Evolutionary conservation across 192 early-diverging fungal genomes (phyloP).

Genomic region (Phlyctochytrium bullatum): DNA sequence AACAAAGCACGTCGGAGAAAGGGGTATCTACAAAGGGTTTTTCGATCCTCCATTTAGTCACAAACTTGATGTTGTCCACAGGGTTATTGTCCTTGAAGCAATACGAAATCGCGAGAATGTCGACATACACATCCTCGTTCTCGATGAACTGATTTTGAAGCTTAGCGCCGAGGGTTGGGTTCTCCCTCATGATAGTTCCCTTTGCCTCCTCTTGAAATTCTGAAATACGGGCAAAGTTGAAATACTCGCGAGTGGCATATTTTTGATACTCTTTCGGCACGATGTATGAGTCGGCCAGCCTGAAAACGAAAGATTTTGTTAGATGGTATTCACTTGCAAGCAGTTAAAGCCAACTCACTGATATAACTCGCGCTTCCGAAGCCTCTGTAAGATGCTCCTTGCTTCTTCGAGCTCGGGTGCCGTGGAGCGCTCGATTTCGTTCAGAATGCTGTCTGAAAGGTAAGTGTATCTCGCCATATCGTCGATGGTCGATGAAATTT

Average conservation of each 20-base stretch:
- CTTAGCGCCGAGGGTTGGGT: slow-evolving; percentile 18
- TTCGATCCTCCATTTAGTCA: slow-evolving; percentile 60
- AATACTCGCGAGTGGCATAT: background rate
- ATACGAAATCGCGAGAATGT: slow-evolving; percentile 72
- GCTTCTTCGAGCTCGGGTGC: slow-evolving; percentile 58
- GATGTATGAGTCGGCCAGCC: slow-evolving; percentile 3
- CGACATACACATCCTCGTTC: slow-evolving; percentile 73
- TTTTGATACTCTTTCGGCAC: background rate
- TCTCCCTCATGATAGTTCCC: no score
- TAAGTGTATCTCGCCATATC: slow-evolving; percentile 65
- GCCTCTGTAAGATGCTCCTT: slow-evolving; percentile 63
- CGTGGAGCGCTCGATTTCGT: slow-evolving; percentile 40
- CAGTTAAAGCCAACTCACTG: no score
- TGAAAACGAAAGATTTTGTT: no score
- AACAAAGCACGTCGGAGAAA: no score
- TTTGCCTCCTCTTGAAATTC: slow-evolving; percentile 1
- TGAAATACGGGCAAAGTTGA: slow-evolving; percentile 19
- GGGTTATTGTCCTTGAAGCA: slow-evolving; percentile 87
- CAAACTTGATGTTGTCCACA: slow-evolving; percentile 80
- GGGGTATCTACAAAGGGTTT: slow-evolving; percentile 1
- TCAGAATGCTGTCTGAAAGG: slow-evolving; percentile 82
- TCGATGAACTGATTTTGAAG: slow-evolving; percentile 64
- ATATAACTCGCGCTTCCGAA: slow-evolving; percentile 82
- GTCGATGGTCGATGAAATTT: slow-evolving; percentile 55
- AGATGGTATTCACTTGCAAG: no score